A percentile compares a stretch with the other conserved stretches of the same genome.
Conservation (phyloP, 1,284 basidiomycete genomes). For the Naganishia sp. region DNA sequence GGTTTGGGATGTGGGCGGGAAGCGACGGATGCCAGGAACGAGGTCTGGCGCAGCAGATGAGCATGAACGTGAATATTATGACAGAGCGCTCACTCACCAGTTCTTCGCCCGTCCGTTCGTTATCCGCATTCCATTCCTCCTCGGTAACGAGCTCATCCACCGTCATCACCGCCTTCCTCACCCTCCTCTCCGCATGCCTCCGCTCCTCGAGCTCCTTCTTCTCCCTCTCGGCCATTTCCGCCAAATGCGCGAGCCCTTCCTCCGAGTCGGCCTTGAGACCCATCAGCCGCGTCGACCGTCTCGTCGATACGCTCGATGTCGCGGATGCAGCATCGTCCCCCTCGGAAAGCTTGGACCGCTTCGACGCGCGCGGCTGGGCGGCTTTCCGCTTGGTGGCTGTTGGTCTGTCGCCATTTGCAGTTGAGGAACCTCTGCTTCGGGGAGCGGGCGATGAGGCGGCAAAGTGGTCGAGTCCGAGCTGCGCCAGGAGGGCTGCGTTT, state of each 20-base stretch:
- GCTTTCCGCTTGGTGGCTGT: slow-evolving; percentile 5
- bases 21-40: slow-evolving; percentile 9
- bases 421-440: not conserved
- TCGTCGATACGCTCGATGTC: not conserved
- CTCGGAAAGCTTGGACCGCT: slow-evolving; percentile 9
- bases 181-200: slow-evolving; percentile 20
- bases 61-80: not conserved
- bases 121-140: slow-evolving; percentile 25
- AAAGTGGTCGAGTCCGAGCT: slow-evolving; percentile 49
- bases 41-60: not conserved
- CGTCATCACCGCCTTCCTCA: slow-evolving; percentile 27
- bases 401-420: not conserved
- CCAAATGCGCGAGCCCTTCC: slow-evolving; percentile 7
- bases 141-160: slow-evolving; percentile 27
- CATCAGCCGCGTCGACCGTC: slow-evolving; percentile 15
- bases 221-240: slow-evolving; percentile 4
- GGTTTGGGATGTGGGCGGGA: slow-evolving; percentile 5
- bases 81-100: slow-evolving; percentile 21
- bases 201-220: slow-evolving; percentile 10
- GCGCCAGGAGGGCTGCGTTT: slow-evolving; percentile 52
- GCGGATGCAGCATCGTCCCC: not conserved
- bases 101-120: slow-evolving; percentile 8
- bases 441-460: slow-evolving; percentile 34
- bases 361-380: slow-evolving; percentile 1
- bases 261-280: slow-evolving; percentile 14